phyloP scores from a whole-genome alignment of 1,139 yeast genomes.

The Schwanniomyces etchellsii region DNA sequence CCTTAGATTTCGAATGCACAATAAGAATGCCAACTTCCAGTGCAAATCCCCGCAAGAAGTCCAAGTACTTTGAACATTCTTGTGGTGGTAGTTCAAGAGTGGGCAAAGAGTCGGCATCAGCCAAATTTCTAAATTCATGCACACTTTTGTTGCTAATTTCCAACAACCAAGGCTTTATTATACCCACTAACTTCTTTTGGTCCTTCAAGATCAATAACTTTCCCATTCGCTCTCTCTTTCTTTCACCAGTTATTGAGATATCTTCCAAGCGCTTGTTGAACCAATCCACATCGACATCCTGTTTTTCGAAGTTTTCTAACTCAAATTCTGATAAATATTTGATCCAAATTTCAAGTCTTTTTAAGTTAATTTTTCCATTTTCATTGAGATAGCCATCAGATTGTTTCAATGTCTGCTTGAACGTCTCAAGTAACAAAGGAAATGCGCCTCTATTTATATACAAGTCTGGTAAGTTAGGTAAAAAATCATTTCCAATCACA shows the following conservation, averaged over 20 bases:
- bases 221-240: conserved; percentile 61
- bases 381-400: conserved; percentile 85
- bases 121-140: conserved; percentile 25
- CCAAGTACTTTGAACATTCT: conserved; percentile 44
- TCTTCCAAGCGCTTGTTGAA: conserved; percentile 79
- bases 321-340: conserved; percentile 66
- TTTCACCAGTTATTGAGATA: conserved; percentile 68
- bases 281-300: conserved; percentile 87
- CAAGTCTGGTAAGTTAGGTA: conserved; percentile 94
- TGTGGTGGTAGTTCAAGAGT: conserved; percentile 43
- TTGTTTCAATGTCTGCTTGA: conserved; percentile 70
- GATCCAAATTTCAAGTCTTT: conserved; percentile 70
- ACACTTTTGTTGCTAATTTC: conserved; percentile 29
- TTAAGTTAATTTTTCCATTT: conserved; percentile 72
- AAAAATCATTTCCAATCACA: conserved; percentile 96
- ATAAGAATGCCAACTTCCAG: conserved; percentile 62
- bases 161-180: conserved; percentile 65
- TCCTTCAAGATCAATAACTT: conserved; percentile 62
- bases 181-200: conserved; percentile 62
- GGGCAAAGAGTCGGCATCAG: conserved; percentile 43
- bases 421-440: conserved; percentile 81
- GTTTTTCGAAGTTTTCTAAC: conserved; percentile 72
- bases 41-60: conserved; percentile 58
- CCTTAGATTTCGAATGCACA: conserved; percentile 52
- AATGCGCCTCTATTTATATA: conserved; percentile 94